Percentiles rank a stretch among this genome's conserved stretches.
Conservation (phyloP, 345 rosid genomes). For the Erodium maritimum region DNA sequence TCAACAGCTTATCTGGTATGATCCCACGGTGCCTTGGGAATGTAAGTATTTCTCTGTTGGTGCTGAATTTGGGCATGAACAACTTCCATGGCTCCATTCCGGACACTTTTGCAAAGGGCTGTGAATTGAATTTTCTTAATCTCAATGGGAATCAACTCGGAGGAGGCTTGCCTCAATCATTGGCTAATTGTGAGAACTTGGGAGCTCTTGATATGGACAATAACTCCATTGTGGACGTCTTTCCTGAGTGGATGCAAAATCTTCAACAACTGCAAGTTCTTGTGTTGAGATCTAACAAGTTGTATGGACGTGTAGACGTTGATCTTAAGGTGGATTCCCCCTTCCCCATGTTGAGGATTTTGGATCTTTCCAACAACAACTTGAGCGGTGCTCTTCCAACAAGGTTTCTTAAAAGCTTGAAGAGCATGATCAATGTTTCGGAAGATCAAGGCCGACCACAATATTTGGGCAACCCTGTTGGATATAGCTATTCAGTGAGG, state of each 20-base stretch:
- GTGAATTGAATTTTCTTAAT: slow-evolving; percentile 3
- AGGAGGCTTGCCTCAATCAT: slow-evolving; percentile 14
- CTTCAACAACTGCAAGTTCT: slow-evolving; percentile 17
- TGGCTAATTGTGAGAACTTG: slow-evolving; percentile 11
- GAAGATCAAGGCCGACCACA: not conserved
- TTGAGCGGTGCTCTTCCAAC: slow-evolving; percentile 22
- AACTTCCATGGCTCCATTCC: slow-evolving; percentile 9
- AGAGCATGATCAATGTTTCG: no score
- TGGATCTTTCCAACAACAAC: slow-evolving; percentile 18
- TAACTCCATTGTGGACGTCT: slow-evolving; percentile 16
- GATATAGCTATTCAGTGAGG: no score
- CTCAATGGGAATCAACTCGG: slow-evolving; percentile 14
- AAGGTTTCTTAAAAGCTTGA: not conserved
- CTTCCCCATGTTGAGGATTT: slow-evolving; percentile 11
- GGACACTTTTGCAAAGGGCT: not conserved
- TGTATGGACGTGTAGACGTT: slow-evolving; percentile 7
- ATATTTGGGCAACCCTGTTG: no score
- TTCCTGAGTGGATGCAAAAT: slow-evolving; percentile 18
- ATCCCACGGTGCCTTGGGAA: slow-evolving; percentile 15
- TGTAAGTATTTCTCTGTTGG: not conserved
- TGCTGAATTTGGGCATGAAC: slow-evolving; percentile 14
- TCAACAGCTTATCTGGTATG: slow-evolving; percentile 13
- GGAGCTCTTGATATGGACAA: slow-evolving; percentile 20
- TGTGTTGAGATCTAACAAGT: slow-evolving; percentile 11
- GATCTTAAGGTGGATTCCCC: no score